Evolutionary conservation across 192 early-diverging fungal species (phyloP).

Genomic region (Podila epigama): DNA sequence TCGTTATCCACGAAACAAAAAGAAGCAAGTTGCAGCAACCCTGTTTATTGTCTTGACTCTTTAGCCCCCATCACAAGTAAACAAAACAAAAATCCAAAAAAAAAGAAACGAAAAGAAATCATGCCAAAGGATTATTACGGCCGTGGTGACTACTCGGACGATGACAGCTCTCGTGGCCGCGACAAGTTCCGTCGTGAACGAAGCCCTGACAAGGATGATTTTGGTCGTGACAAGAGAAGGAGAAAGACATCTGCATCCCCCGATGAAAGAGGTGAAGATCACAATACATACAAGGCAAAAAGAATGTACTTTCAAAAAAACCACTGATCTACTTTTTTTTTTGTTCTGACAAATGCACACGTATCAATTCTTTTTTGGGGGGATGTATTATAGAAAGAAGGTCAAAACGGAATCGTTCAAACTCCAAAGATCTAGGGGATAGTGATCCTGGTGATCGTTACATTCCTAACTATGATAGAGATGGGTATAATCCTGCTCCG

Average conservation of each 20-base stretch:
- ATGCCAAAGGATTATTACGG: slow-evolving; percentile 52
- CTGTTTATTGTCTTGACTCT: neutral
- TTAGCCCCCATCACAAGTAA: neutral
- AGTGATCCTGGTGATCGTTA: slow-evolving; percentile 76
- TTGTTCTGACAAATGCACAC: neutral
- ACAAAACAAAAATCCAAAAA: neutral
- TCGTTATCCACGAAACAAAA: too few species aligned
- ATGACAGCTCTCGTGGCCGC: slow-evolving; percentile 39
- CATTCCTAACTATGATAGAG: slow-evolving; percentile 87
- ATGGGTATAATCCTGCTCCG: slow-evolving; percentile 71
- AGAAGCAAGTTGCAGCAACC: neutral
- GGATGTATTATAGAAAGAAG: slow-evolving; percentile 31
- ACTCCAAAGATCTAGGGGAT: slow-evolving; percentile 38
- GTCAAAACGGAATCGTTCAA: slow-evolving; percentile 36
- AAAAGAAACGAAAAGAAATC: neutral
- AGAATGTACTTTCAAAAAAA: neutral
- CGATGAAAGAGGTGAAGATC: slow-evolving; percentile 33
- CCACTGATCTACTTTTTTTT: neutral
- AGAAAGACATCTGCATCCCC: slow-evolving; percentile 47
- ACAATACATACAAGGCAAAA: neutral
- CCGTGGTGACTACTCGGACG: slow-evolving; percentile 47
- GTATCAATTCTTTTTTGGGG: too few species aligned
- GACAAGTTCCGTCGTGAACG: slow-evolving; percentile 47
- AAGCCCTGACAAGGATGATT: slow-evolving; percentile 48
- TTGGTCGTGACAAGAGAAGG: slow-evolving; percentile 47